phyloP scores from a whole-genome alignment of 345 rosid genomes.

The Citrus glauca region DNA sequence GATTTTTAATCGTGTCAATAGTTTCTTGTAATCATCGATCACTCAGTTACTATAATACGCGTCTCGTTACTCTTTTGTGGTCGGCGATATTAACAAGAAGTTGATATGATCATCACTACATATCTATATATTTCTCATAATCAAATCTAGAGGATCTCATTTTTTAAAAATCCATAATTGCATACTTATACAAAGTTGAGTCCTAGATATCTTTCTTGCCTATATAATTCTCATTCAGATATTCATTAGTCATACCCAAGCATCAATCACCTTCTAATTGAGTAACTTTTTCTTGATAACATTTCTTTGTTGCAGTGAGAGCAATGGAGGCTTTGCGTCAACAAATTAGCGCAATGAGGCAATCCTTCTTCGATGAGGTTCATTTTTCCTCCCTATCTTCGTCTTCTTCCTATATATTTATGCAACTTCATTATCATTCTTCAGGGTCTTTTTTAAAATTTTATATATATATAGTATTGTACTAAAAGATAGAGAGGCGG shows the following conservation, averaged over 20 bases:
- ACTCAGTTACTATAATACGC: neutral
- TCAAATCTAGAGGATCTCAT: neutral
- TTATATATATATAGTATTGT: too few relatives aligned
- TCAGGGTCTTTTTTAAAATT: too few relatives aligned
- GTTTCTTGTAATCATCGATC: neutral
- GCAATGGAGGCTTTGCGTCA: slow-evolving; percentile 4
- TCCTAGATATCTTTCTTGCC: neutral
- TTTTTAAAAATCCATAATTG: neutral
- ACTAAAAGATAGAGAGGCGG: too few relatives aligned
- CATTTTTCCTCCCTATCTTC: neutral
- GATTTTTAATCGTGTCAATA: neutral
- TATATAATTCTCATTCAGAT: slow-evolving; percentile 1
- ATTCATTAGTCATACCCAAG: neutral
- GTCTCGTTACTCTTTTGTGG: neutral
- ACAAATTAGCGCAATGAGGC: neutral
- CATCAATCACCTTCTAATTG: neutral
- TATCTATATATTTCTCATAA: neutral
- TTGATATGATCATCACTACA: neutral
- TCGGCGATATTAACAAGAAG: neutral
- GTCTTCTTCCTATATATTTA: neutral
- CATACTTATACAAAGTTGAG: neutral
- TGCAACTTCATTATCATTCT: neutral
- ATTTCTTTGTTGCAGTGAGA: neutral
- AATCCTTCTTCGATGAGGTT: slow-evolving; percentile 33
- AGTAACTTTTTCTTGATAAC: neutral